phyloP scores from a whole-genome alignment of 2,329 filamentous ascomycete species.

The Phaeosphaeriaceae sp. region DNA sequence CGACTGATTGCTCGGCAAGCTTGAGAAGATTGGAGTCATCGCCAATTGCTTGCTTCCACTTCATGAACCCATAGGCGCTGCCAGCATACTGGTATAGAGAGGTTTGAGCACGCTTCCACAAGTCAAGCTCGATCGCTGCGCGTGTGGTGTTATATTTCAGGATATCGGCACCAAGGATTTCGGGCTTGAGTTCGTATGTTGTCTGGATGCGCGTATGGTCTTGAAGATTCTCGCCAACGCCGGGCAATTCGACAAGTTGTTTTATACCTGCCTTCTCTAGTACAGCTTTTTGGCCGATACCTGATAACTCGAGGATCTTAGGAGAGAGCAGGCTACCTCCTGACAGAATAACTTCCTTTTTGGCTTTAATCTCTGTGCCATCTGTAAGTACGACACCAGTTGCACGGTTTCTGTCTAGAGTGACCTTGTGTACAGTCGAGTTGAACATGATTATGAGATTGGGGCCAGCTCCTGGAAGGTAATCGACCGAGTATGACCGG shows the following conservation, averaged over 20 bases:
- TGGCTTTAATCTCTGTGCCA: constrained; percentile 34
- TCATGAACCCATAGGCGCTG: constrained; percentile 50
- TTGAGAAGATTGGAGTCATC: constrained; percentile 20
- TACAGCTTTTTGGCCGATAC: constrained; percentile 20
- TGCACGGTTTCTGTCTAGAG: constrained; percentile 29
- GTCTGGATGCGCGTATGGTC: constrained; percentile 34
- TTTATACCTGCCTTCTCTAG: constrained; percentile 19
- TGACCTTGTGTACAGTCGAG: constrained; percentile 47
- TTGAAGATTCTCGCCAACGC: constrained; percentile 36
- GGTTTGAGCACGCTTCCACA: constrained; percentile 37
- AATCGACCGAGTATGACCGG: constrained; percentile 57
- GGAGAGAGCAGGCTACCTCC: constrained; percentile 26
- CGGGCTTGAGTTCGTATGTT: constrained; percentile 24
- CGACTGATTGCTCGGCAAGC: constrained; percentile 16
- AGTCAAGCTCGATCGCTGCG: constrained; percentile 48
- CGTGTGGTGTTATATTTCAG: constrained; percentile 31
- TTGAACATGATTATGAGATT: constrained; percentile 52
- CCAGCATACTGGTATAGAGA: constrained; percentile 50
- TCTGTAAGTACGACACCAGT: constrained; percentile 36
- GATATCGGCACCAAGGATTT: constrained; percentile 23
- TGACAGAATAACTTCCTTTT: constrained; percentile 32
- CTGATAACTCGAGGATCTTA: constrained; percentile 29
- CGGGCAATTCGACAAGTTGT: constrained; percentile 18
- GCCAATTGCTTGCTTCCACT: constrained; percentile 49
- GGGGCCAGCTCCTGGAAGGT: constrained; percentile 46